Evolutionary conservation across 2,329 filamentous ascomycete species (phyloP), one percentile per base, ranked within the genome.

Genomic region (Sporothrix pallida): DNA sequence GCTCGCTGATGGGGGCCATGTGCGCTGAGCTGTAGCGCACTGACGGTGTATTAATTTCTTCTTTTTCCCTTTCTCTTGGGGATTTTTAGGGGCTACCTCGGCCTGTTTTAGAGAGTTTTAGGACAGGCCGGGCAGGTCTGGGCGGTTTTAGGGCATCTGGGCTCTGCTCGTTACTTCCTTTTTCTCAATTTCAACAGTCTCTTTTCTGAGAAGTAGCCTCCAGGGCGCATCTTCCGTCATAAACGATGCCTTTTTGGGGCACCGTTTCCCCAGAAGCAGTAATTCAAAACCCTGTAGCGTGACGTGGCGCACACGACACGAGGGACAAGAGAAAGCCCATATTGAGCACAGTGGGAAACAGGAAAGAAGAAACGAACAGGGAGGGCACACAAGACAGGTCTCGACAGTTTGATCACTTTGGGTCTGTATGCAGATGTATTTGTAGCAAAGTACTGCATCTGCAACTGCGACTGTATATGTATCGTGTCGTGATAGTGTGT

Each of bases 241-340:
- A 37, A 31, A 26, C 23, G 12, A 26, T 31, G 5, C 23, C 9
- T 20, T 4, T 58, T 8, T 58, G 2, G 54, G 54, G 20, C 20
- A 58, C 8, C 8, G 20, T 13, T 60, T 60, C 26, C 56, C 56
- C 26, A 37, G 56, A 37, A 17, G 56, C 56, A 60, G 26, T 37
- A 54, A 23, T 17, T 56, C 52, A 37, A 37, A 37, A 37, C 52
- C 52, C 20, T 56, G 52, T 56, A 56, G n/a, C 52, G n/a, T 23
- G 52, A 56, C n/a, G 52, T 56, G 50, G 52, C 52, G 23, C 52
- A 20, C n/a, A 56, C 52, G 52, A 56, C n/a, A 56, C 52, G 50
- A 54, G 17, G 17, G 10, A 54, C n/a, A 37, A 37, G 31, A 37
- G 31, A 37, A 37, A 37, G 2, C 31, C 31, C 31, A 37, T 37